These are phyloP conservation scores for Globisporangium nodosum DNA, from an alignment of 352 stramenopile species.

Conservation along the genomic window DNA sequence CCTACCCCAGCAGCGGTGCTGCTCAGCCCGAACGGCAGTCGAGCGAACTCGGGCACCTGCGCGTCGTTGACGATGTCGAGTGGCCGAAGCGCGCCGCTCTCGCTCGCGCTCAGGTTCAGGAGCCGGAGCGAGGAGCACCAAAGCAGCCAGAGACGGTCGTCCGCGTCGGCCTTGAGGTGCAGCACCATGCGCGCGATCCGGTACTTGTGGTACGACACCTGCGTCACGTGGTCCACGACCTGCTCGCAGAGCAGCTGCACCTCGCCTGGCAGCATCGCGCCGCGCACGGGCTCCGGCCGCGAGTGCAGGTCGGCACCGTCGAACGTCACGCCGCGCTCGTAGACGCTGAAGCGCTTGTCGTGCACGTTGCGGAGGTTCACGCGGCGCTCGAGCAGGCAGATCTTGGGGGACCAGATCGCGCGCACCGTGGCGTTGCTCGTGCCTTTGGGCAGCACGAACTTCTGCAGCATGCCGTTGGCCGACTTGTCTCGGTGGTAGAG, in stretches of 20 bases:
- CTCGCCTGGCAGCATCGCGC: slow-evolving; percentile 85
- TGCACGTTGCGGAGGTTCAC: slow-evolving; percentile 89
- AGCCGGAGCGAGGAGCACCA: slow-evolving; percentile 92
- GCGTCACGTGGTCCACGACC: slow-evolving; percentile 90
- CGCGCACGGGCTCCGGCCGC: slow-evolving; percentile 82
- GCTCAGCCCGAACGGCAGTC: neutral
- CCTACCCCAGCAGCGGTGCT: neutral
- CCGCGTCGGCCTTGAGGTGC: slow-evolving; percentile 93
- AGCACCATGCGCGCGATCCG: slow-evolving; percentile 93
- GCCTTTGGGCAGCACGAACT: slow-evolving; percentile 92
- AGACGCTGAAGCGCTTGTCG: slow-evolving; percentile 89
- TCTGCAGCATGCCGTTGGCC: slow-evolving; percentile 91
- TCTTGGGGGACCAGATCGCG: slow-evolving; percentile 93
- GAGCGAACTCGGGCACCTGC: slow-evolving; percentile 47
- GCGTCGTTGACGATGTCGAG: slow-evolving; percentile 66
- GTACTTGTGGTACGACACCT: slow-evolving; percentile 89
- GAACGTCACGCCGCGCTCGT: slow-evolving; percentile 93
- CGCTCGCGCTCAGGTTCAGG: slow-evolving; percentile 19
- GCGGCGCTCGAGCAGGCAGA: slow-evolving; percentile 91
- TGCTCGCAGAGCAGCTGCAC: slow-evolving; percentile 91
- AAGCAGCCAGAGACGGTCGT: slow-evolving; percentile 92
- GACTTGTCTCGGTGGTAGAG: slow-evolving; percentile 90
- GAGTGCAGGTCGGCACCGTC: slow-evolving; percentile 90
- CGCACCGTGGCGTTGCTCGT: slow-evolving; percentile 87
- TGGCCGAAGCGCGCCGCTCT: slow-evolving; percentile 21